Conservation (phyloP, 306 rosid species). For the Casuarina glauca region DNA sequence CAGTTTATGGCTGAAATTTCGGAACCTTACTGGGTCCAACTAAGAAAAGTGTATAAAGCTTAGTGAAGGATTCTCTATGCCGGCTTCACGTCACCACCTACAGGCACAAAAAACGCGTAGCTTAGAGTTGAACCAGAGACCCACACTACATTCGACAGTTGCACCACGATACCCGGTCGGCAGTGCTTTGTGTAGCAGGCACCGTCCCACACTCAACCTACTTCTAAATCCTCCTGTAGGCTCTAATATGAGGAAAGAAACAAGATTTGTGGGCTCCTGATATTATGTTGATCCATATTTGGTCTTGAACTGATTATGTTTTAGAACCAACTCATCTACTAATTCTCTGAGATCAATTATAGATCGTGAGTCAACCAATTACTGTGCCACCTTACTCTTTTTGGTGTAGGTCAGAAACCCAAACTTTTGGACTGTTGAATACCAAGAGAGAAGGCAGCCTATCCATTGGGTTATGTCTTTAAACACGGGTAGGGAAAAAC, state of each 20-base stretch:
- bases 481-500: no score
- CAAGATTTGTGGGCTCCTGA: neutral
- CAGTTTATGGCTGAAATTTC: no score
- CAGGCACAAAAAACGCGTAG: no score
- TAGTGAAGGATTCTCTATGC: no score
- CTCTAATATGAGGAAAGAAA: neutral
- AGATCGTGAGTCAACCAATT: neutral
- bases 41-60: no score
- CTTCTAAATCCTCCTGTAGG: neutral
- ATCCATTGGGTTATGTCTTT: no score
- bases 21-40: no score
- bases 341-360: no score
- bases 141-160: no score
- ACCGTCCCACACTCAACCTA: conserved; percentile 13
- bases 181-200: neutral
- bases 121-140: no score
- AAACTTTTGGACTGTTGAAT: neutral
- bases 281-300: no score
- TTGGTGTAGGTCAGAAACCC: neutral
- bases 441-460: neutral
- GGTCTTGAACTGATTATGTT: neutral
- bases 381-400: neutral
- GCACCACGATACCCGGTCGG: neutral
- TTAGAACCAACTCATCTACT: neutral
- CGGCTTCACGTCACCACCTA: no score